These are phyloP conservation scores for Amanita subjunquillea DNA, from an alignment of 768 basidiomycete genomes.

Conservation along the genomic window DNA sequence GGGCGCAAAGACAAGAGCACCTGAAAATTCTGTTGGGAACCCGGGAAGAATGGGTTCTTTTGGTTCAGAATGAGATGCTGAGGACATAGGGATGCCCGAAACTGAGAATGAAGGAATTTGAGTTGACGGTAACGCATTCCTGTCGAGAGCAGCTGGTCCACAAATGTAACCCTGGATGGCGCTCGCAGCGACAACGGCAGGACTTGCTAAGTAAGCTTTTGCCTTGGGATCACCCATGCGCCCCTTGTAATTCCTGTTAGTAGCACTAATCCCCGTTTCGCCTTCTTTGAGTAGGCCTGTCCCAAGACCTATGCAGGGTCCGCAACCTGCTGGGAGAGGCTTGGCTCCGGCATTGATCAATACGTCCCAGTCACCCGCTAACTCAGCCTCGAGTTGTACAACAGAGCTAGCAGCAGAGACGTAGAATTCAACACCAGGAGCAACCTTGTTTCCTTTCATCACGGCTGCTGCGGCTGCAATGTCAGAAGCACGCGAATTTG, in stretches of 20 bases:
- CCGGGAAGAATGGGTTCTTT: slow-evolving; percentile 64
- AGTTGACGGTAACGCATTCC: slow-evolving; percentile 35
- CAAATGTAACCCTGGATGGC: slow-evolving; percentile 89
- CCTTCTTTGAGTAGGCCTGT: slow-evolving; percentile 90
- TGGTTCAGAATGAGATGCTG: slow-evolving; percentile 18
- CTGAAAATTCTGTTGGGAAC: slow-evolving; percentile 78
- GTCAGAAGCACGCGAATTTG: slow-evolving; percentile 94
- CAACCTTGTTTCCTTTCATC: slow-evolving; percentile 69
- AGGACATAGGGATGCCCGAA: slow-evolving; percentile 18
- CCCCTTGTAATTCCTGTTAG: slow-evolving; percentile 98
- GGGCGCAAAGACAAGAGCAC: slow-evolving; percentile 84
- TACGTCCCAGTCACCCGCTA: slow-evolving; percentile 77
- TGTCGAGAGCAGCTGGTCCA: slow-evolving; percentile 63
- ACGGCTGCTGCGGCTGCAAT: slow-evolving; percentile 90
- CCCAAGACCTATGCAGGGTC: slow-evolving; percentile 96
- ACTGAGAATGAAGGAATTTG: slow-evolving; percentile 51
- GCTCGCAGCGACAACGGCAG: slow-evolving; percentile 94
- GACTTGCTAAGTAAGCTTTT: slow-evolving; percentile 90
- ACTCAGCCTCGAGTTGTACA: slow-evolving; percentile 88
- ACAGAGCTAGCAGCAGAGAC: slow-evolving; percentile 90
- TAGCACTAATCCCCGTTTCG: slow-evolving; percentile 93
- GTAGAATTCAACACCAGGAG: slow-evolving; percentile 91
- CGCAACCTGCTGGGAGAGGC: slow-evolving; percentile 90
- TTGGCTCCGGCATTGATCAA: slow-evolving; percentile 86
- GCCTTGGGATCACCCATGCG: slow-evolving; percentile 97